A percentile compares a stretch with the other conserved stretches of the same genome.
Conservation (phyloP, 2,329 filamentous ascomycete species). For the Calonectria hongkongensis region DNA sequence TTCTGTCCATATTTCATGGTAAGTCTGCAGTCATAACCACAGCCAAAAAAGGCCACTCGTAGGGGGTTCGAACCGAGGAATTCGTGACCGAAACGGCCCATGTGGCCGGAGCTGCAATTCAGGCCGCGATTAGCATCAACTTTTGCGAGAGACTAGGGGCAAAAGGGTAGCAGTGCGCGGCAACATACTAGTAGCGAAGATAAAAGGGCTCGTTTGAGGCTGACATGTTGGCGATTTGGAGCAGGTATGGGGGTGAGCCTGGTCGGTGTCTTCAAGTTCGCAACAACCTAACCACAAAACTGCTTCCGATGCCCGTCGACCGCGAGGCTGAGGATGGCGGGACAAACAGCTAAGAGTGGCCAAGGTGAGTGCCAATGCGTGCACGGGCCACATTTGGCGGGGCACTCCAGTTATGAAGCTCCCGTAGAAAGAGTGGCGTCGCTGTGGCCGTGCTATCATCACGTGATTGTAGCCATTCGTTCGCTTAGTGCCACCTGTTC, state of each 20-base stretch:
- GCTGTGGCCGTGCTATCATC: slow-evolving; percentile 47
- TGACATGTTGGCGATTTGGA: slow-evolving; percentile 71
- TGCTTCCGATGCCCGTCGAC: slow-evolving; percentile 30
- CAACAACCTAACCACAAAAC: slow-evolving; percentile 34
- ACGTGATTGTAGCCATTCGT: slow-evolving; percentile 56
- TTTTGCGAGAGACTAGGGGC: background rate
- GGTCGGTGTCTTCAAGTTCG: slow-evolving; percentile 24
- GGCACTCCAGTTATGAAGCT: slow-evolving; percentile 45
- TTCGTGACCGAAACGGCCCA: slow-evolving; percentile 97
- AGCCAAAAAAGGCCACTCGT: background rate
- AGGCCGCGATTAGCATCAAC: slow-evolving; percentile 41
- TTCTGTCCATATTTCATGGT: slow-evolving; percentile 73
- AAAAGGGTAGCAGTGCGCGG: background rate
- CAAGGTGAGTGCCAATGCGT: slow-evolving; percentile 32
- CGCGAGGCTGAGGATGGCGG: slow-evolving; percentile 54
- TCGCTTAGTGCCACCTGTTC: slow-evolving; percentile 65
- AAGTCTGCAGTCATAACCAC: slow-evolving; percentile 16
- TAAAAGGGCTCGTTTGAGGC: slow-evolving; percentile 90
- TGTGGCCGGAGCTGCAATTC: slow-evolving; percentile 89
- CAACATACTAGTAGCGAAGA: slow-evolving; percentile 93
- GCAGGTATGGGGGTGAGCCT: slow-evolving; percentile 34
- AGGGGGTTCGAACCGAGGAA: slow-evolving; percentile 82
- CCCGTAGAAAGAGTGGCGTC: slow-evolving; percentile 22
- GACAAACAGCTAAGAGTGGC: slow-evolving; percentile 44
- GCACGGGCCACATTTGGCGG: slow-evolving; percentile 51